These are phyloP conservation scores for Haplosporangium sp. DNA, from an alignment of 371 early-diverging fungal species.

Conservation along the genomic window DNA sequence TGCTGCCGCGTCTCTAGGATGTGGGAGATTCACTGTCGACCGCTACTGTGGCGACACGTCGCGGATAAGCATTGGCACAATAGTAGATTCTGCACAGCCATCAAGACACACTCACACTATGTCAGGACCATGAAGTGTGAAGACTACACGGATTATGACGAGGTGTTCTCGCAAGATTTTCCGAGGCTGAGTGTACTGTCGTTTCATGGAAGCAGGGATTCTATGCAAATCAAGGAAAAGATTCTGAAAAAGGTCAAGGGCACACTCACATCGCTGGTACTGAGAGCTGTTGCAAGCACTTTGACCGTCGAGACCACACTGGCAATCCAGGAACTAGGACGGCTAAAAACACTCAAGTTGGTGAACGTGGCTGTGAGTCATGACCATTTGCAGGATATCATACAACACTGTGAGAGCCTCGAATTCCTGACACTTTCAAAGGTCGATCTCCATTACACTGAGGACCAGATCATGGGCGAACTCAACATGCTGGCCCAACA, in stretches of 20 bases:
- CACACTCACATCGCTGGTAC: conserved; percentile 24
- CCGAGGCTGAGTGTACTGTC: conserved; percentile 28
- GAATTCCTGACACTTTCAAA: conserved; percentile 44
- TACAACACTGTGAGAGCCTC: conserved; percentile 22
- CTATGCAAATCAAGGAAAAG: conserved; percentile 19
- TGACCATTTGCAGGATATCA: conserved; percentile 7
- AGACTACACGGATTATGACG: conserved; percentile 40
- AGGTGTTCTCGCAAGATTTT: conserved; percentile 30
- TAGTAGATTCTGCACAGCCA: conserved; percentile 24
- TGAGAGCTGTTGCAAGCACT: conserved; percentile 16
- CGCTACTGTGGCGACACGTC: conserved; percentile 44
- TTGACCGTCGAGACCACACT: conserved; percentile 7
- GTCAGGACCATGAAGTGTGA: conserved; percentile 48
- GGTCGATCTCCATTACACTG: background rate
- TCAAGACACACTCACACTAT: conserved; percentile 21
- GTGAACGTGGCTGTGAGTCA: conserved; percentile 13
- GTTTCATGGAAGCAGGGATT: conserved; percentile 31
- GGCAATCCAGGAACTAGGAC: conserved; percentile 21
- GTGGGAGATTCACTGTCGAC: conserved; percentile 37
- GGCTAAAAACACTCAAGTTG: conserved; percentile 32
- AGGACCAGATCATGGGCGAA: background rate
- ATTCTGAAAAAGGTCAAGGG: conserved; percentile 22
- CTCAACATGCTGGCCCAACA: too few relatives aligned
- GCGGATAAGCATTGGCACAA: conserved; percentile 49
- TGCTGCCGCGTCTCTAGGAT: conserved; percentile 37